phyloP scores from a whole-genome alignment of 192 early-diverging fungal species.

The Coemansia sp. region DNA sequence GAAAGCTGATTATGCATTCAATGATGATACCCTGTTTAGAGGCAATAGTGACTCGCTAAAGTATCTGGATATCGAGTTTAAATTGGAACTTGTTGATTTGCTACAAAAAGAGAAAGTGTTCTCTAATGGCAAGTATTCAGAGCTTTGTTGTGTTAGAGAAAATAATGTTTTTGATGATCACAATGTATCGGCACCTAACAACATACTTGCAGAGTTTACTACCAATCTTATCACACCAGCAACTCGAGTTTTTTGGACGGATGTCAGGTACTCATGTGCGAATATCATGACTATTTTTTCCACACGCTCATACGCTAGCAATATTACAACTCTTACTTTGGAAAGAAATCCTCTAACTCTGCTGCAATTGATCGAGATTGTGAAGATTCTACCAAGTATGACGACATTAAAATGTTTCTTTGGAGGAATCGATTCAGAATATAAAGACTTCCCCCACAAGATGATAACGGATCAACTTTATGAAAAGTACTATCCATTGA shows the following conservation, averaged over 20 bases:
- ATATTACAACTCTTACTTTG: not conserved
- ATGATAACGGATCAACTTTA: not conserved
- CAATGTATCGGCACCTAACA: not conserved
- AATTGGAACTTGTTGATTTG: not conserved
- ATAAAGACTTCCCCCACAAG: not conserved
- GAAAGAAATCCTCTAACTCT: not conserved
- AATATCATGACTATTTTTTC: not conserved
- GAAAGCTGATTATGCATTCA: not conserved
- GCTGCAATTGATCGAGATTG: too few species aligned
- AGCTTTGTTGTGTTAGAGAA: not conserved
- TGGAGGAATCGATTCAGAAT: not conserved
- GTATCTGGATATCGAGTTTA: not conserved
- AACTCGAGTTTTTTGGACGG: not conserved
- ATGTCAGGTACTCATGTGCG: not conserved
- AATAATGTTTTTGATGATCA: not conserved
- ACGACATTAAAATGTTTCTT: not conserved
- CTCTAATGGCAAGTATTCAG: not conserved
- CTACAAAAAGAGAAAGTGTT: not conserved
- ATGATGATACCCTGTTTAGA: not conserved
- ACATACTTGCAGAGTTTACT: not conserved
- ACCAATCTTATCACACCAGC: not conserved
- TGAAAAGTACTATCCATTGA: not conserved
- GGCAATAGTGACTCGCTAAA: not conserved
- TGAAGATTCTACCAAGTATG: too few species aligned
- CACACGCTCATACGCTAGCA: not conserved